Evolutionary conservation across 345 rosid species (phyloP), one percentile per base, ranked within the genome.

Genomic region (Conringia planisiliqua): DNA sequence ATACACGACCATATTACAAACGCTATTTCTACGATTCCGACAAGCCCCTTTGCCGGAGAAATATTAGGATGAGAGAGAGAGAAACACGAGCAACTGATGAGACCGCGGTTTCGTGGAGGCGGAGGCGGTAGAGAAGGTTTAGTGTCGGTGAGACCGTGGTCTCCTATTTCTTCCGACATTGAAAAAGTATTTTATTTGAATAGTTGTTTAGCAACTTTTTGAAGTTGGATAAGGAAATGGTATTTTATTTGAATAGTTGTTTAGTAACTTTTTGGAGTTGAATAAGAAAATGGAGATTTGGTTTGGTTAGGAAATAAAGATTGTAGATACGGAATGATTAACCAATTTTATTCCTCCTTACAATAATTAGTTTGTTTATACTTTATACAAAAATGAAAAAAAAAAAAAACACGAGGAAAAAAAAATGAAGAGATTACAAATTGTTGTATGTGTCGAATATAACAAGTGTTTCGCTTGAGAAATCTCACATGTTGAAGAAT

Each of bases 21-120:
- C 39, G 75, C 85, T 2, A 89, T 39, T 69, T 93, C 97, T 70
- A 77, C 77, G 35, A 56, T 67, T 52, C 86, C 76, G 9, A 88
- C 85, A 79, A 86, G 71, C 78, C 93, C 87, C 43, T 86, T 86
- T n/a, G 91, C 87, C 7, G 90, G 60, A 84, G 74, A 54, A 89
- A 74, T 22, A 81, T 27, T 77, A 82, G 40, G 40, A 36, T 74
- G 26, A 89, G 54, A 9, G 86, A 9, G 86, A 86, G 10, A 93
- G 88, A 66, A 78, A 68, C 55, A 82, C 89, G 54, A 89, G 89
- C 86, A 83, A 73, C 80, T 85, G 38, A 86, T 72, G 80, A 82
- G 62, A 47, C 81, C 78, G 2, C 36, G 33, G 38, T 61, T 61
- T 11, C 7, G 69, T 9, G 70, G 69, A 13, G 67, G 61, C 17